Base-by-base conservation (phyloP, 2,329 filamentous ascomycete species). In the Colletotrichum tanaceti region DNA sequence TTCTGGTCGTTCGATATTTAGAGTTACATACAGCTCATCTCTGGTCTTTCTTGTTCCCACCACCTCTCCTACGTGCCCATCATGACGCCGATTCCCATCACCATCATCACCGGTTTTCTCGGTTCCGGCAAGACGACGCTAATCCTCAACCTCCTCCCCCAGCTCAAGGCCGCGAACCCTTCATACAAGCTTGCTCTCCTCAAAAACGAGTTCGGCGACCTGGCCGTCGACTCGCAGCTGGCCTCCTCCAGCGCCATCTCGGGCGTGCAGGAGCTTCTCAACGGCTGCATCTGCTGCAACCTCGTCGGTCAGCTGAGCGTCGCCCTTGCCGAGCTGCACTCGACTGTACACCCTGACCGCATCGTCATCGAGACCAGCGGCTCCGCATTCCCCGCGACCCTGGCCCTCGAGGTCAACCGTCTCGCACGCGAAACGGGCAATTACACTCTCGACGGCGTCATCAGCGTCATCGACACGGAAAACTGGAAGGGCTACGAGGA, bases 251-350 rank as follows among this genome's bases (percentile, higher is more conserved):
- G 89, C 58, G 90, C 94, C 71, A 94, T 99, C 73, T 91, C 93
- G 0, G 95, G 94, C 63, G 94, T 97, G 5, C 92, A 92, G 74
- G 96, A 99, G 80, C 87, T 99, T 1, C 90, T 99, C 62, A 97
- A 97, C 78, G 96, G 95, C 73, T 98, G 96, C 82, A 98, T 99
- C 80, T 99, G 96, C 87, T 99, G 96, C 84, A 98, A 98, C 78
- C 91, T 98, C 32, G 95, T 99, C 70, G 96, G 96, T 18, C 93
- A 97, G 79, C 89, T 99, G 9, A 88, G 89, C 68, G 89, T 91
- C 55, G 94, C 95, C 1, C 89, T 99, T 20, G 82, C 87, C 50
- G 90, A 96, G 75, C 89, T 99, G 47, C 87, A 87, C 58, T 79
- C 82, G 28, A 78, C 77, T 16, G 78, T 84, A 41, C 71, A 73